Conservation (phyloP, 2,329 filamentous ascomycete genomes). For the Coniochaeta sp. region DNA sequence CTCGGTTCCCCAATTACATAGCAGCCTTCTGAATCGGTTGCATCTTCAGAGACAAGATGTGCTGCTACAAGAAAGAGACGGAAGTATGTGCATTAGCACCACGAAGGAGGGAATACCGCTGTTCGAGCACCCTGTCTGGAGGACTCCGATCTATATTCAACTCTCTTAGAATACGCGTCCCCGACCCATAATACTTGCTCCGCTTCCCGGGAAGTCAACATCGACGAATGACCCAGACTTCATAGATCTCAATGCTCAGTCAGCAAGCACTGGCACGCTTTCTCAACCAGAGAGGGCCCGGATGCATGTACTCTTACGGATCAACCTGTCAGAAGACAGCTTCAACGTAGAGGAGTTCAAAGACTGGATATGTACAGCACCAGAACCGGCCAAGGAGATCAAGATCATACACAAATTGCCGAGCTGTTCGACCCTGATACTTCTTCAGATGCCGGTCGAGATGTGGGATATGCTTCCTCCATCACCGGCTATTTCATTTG, state of each 20-base stretch:
- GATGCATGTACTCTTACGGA: slow-evolving; percentile 4
- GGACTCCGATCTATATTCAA: slow-evolving; percentile 6
- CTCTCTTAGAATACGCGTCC: slow-evolving; percentile 3
- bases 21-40: slow-evolving; percentile 8
- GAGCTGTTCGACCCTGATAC: slow-evolving; percentile 4
- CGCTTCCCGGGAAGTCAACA: not conserved
- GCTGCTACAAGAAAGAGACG: not conserved
- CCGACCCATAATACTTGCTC: slow-evolving; percentile 8
- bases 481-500: slow-evolving; percentile 19
- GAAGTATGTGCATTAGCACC: slow-evolving; percentile 7
- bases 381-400: slow-evolving; percentile 3
- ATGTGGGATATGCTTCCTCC: slow-evolving; percentile 13
- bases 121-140: slow-evolving; percentile 5
- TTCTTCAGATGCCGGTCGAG: slow-evolving; percentile 8
- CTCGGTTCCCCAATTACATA: slow-evolving; percentile 10
- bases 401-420: slow-evolving; percentile 9
- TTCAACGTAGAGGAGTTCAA: slow-evolving; percentile 8
- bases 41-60: slow-evolving; percentile 7
- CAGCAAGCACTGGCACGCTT: not conserved
- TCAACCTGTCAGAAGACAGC: slow-evolving; percentile 5
- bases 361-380: slow-evolving; percentile 6
- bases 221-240: not conserved
- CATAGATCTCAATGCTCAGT: slow-evolving; percentile 3
- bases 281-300: not conserved
- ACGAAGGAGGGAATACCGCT: slow-evolving; percentile 6